These are phyloP conservation scores for Tuber magnatum DNA, from an alignment of 495 filamentous ascomycete genomes.

Conservation along the genomic window DNA sequence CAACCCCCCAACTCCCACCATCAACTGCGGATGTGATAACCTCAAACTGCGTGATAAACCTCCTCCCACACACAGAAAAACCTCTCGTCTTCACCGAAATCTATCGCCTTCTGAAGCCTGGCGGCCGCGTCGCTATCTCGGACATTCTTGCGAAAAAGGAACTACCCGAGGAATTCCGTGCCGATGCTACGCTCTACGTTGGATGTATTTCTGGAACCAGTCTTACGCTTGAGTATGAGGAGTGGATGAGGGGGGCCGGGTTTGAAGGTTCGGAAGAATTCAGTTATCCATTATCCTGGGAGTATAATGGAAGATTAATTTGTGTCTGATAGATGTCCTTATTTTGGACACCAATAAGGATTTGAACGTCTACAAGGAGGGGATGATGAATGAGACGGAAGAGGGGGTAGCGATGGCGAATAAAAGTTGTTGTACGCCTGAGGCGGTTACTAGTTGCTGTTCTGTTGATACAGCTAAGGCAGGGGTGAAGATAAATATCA, in stretches of 20 bases:
- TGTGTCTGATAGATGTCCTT: conserved; percentile 44
- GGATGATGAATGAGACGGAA: conserved; percentile 27
- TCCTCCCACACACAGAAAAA: conserved; percentile 55
- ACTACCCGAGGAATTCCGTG: conserved; percentile 48
- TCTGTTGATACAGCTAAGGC: conserved; percentile 5
- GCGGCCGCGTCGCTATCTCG: conserved; percentile 57
- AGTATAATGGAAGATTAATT: neutral
- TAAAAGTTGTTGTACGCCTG: conserved; percentile 10
- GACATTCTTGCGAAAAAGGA: conserved; percentile 55
- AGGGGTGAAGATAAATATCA: conserved; percentile 13
- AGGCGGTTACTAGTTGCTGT: neutral
- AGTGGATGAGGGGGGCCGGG: conserved; percentile 50
- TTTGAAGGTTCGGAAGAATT: conserved; percentile 47
- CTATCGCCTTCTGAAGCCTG: conserved; percentile 54
- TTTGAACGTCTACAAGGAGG: conserved; percentile 52
- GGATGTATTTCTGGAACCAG: conserved; percentile 59
- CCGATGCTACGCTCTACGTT: conserved; percentile 51
- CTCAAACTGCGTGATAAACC: conserved; percentile 56
- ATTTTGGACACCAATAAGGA: conserved; percentile 52
- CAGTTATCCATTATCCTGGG: neutral
- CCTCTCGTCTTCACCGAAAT: conserved; percentile 55
- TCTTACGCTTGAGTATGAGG: conserved; percentile 50
- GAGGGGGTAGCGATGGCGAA: conserved; percentile 1
- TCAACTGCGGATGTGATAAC: conserved; percentile 54
- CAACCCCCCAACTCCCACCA: conserved; percentile 44